A percentile compares a stretch with the other conserved stretches of the same genome.
phyloP scores from a whole-genome alignment of 768 basidiomycete species.

The Lactarius sanguifluus region DNA sequence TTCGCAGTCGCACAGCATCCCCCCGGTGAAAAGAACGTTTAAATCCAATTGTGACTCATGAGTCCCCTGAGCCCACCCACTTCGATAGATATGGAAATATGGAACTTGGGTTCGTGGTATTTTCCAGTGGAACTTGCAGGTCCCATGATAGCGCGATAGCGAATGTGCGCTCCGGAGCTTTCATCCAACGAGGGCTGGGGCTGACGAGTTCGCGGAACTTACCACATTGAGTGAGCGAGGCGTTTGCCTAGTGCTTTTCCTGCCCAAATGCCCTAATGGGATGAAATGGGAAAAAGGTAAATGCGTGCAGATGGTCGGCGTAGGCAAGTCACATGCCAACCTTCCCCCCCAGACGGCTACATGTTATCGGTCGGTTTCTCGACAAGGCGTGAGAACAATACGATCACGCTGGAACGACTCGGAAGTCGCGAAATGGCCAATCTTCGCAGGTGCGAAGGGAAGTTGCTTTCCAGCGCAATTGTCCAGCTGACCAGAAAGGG shows the following conservation, averaged over 20 bases:
- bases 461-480: conserved; percentile 2
- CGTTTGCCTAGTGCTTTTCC: conserved; percentile 1
- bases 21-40: not conserved
- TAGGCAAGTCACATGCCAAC: conserved; percentile 9
- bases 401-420: conserved; percentile 11
- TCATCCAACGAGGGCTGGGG: conserved; percentile 1
- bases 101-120: not conserved
- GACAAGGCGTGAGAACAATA: conserved; percentile 10
- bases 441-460: conserved; percentile 7
- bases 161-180: conserved; percentile 17
- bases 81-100: conserved; percentile 9
- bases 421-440: conserved; percentile 10
- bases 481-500: not conserved
- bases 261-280: not conserved
- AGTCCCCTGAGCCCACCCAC: conserved; percentile 5
- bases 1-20: conserved; percentile 10
- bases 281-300: conserved; percentile 6
- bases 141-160: conserved; percentile 15
- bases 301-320: not conserved
- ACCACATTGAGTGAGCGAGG: conserved; percentile 1
- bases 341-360: conserved; percentile 24
- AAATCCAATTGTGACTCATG: conserved; percentile 19
- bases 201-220: conserved; percentile 7
- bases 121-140: conserved; percentile 17
- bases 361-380: not conserved